phyloP scores from a whole-genome alignment of 257 asterid species.

The Solanum megistacrolobum region DNA sequence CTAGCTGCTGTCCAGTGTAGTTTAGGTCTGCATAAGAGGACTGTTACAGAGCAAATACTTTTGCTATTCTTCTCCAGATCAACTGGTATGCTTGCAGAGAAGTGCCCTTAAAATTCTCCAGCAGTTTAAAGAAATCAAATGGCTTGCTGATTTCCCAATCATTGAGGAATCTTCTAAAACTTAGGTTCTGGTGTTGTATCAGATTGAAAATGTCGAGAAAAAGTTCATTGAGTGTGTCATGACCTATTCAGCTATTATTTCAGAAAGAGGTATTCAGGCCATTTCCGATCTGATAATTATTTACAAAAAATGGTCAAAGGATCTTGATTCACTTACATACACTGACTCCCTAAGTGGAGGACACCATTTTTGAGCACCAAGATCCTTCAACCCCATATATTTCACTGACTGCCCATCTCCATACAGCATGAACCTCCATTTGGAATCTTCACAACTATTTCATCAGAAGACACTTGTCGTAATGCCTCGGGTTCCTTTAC shows the following conservation, averaged over 20 bases:
- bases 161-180: neutral
- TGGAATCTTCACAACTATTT: neutral
- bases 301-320: neutral
- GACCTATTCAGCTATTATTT: neutral
- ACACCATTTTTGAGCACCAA: neutral
- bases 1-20: neutral
- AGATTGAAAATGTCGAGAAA: neutral
- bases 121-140: too few relatives aligned
- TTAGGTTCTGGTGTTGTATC: neutral
- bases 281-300: neutral
- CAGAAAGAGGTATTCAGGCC: neutral
- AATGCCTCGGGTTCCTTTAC: neutral
- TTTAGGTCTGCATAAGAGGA: neutral
- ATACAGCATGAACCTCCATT: neutral
- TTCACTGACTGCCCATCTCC: neutral
- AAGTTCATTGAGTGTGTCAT: neutral
- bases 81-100: neutral
- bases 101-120: neutral
- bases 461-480: neutral
- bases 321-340: neutral
- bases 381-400: neutral
- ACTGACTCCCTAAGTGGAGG: neutral
- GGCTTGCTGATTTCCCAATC: neutral
- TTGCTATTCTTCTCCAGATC: neutral
- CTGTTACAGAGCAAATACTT: neutral